Conservation (phyloP, 495 filamentous ascomycete genomes). For the Bacidia gigantensis region DNA sequence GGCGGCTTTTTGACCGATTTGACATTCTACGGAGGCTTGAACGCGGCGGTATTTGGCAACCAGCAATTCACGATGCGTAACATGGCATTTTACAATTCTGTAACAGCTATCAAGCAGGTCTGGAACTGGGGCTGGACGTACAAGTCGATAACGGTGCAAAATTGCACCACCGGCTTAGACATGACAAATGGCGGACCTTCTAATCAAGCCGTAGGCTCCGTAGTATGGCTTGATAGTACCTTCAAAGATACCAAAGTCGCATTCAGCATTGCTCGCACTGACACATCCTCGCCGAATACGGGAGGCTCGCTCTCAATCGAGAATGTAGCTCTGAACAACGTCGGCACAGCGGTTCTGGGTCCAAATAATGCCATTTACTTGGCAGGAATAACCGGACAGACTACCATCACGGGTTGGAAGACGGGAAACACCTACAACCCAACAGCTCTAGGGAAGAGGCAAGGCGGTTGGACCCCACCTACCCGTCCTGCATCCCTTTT, state of each 20-base stretch:
- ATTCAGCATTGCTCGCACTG: constrained; percentile 39
- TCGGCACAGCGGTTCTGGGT: constrained; percentile 41
- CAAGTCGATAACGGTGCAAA: constrained; percentile 32
- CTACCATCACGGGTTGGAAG: constrained; percentile 40
- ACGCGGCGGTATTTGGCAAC: constrained; percentile 53
- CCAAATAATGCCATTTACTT: constrained; percentile 37
- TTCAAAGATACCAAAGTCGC: constrained; percentile 51
- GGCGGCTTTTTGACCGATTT: constrained; percentile 54
- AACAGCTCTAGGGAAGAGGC: constrained; percentile 24
- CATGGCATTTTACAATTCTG: constrained; percentile 49
- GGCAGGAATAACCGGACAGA: constrained; percentile 39
- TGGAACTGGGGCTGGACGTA: constrained; percentile 48
- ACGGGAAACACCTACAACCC: constrained; percentile 40
- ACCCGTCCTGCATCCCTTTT: constrained; percentile 30
- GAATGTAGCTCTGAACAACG: constrained; percentile 53
- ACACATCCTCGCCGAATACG: constrained; percentile 24
- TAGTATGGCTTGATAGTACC: constrained; percentile 41
- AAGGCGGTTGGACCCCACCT: constrained; percentile 26
- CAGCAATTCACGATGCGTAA: constrained; percentile 77
- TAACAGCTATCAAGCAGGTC: constrained; percentile 46
- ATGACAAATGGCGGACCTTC: constrained; percentile 27
- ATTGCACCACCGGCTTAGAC: constrained; percentile 39
- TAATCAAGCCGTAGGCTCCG: constrained; percentile 28
- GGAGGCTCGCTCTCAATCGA: constrained; percentile 47
- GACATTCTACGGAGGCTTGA: constrained; percentile 56